Base-by-base conservation (phyloP, 257 asterid genomes). In the Solanum gandarillasii region DNA sequence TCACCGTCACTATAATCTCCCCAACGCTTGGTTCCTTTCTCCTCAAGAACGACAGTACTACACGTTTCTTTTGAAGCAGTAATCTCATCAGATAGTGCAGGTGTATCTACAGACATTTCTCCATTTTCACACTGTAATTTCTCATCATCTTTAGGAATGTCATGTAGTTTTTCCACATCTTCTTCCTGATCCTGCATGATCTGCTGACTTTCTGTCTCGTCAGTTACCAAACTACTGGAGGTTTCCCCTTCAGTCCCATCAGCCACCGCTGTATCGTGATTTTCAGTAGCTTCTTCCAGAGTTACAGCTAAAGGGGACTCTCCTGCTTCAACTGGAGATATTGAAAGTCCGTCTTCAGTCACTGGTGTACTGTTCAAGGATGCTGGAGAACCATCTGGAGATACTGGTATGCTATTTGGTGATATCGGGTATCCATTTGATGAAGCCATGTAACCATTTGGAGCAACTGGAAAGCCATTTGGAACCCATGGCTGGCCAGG, bases 1-100 rank as follows among this genome's bases (percentile, higher is more conserved):
- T 96, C 98, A 52, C 91, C 93, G 65, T 96, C 98, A 89, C 94
- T 93, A 88, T 91, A 92, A 88, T 95, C 98, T 90, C 98, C 98
- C 95, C 96, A 93, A 87, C 92, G 79, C 91, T 94, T 93, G 41
- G 89, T 87, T 83, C 91, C 88, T 87, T 90, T 92, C 81, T 88
- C 94, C 83, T 94, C 94, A 58, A 41, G 89, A 82, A 84, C 85
- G 34, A 78, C 21, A 48, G 82, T 46, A 27, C 83, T 76, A 67
- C 90, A 86, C 48, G 72, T 87, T 86, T 90, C 92, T 76, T 85
- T 88, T 48, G 92, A 88, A 14, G 91, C 87, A 43, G 58, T 86
- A 39, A 55, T 88, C 87, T 83, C 90, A 6, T 87, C 55, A 87
- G 76, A 58, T 87, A 87, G 91, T 86, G 87, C 90, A 83, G 23